Base-by-base conservation (phyloP, 73 alveolate species). In the Uronychia setigera region DNA sequence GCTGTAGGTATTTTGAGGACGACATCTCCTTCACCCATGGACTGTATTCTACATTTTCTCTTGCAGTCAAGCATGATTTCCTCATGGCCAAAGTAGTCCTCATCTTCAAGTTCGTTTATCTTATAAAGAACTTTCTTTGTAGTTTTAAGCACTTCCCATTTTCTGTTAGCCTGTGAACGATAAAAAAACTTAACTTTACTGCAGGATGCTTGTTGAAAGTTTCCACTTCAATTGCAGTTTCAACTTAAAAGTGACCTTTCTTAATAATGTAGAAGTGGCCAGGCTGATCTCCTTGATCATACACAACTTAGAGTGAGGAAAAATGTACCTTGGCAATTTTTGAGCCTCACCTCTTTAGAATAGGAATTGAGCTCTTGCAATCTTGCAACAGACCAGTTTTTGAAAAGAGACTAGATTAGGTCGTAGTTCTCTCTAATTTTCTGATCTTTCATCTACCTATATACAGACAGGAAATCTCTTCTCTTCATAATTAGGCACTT, bases 61-160 rank as follows among this genome's bases (percentile, higher is more conserved):
- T 77, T 76, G 0, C 76, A 74, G 46, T 59, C 91, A 27, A 77
- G 31, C n/a, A 77, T 58, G 34, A 85, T 31, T 28, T 85, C 91
- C 27, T 85, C 91, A 85, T 85, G 86, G 0, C 91, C 91, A 85
- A 85, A 85, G 31, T 77, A 31, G 26, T 46, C 80, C 29, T 84
- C 91, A 0, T 13, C 46, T 26, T 34, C 77, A 1, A 85, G 31
- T 27, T 85, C 91, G 35, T 77, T 57, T 31, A 85, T 34, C 59
- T 60, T 27, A 32, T 85, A 85, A 11, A 77, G 86, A 32, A 85
- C n/a, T 29, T 79, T 33, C 76, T 85, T 85, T 57, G 29, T 34
- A n/a, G 86, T 85, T 31, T 85, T 85, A 14, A 85, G 32, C 0
- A 85, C 67, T 46, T 85, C 91, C 91, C 91, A 85, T 29, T 76